Evolutionary conservation across 2,329 filamentous ascomycete genomes (phyloP), one percentile per base, ranked within the genome.

Genomic region (Blastomyces percursus): DNA sequence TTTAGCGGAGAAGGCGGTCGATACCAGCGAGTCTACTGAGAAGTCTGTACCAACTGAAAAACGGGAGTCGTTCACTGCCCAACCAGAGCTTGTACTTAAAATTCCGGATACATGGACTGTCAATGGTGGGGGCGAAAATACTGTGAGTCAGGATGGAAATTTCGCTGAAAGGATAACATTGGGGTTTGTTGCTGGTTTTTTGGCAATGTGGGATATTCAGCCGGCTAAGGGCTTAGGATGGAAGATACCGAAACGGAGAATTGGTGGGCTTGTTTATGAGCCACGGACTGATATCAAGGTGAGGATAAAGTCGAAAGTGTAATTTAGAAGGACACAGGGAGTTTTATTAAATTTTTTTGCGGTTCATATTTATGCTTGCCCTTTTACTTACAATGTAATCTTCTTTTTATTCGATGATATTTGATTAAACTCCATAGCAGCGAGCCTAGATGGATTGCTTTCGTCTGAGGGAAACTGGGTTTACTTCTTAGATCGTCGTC

Each of bases 381-480:
- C 19, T 38, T 21, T 44, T 19, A 44, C 16, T 19, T 44, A 38
- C 42, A 44, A 44, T n/a, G n/a, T 44, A 44, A 52, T 27, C 14
- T 14, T 9, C 19, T 52, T 9, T 30, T 32, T 38, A 38, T 35
- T n/a, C 11, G n/a, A 35, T 44, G 9, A 11, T 11, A 27, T 38
- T 44, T 21, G 51, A 55, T 55, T 54, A 30, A 54, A 27, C 11
- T 9, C 7, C 6, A 35, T 58, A 9, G 7, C 46, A 74, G 81
- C 44, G 86, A 32, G 84, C 84, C 81, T 84, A 2, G 82, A 86
- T 67, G 74, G 83, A 0, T 74, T 87, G 19, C 74, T 84, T 84
- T 35, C 74, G 75, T 14, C 77, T 86, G 76, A 79, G 83, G 68
- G 69, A 79, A 66, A 70, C 77, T 56, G 69, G 71, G 11, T 66